Base-by-base conservation (phyloP, 352 stramenopile genomes). In the Phytophthora lateralis region DNA sequence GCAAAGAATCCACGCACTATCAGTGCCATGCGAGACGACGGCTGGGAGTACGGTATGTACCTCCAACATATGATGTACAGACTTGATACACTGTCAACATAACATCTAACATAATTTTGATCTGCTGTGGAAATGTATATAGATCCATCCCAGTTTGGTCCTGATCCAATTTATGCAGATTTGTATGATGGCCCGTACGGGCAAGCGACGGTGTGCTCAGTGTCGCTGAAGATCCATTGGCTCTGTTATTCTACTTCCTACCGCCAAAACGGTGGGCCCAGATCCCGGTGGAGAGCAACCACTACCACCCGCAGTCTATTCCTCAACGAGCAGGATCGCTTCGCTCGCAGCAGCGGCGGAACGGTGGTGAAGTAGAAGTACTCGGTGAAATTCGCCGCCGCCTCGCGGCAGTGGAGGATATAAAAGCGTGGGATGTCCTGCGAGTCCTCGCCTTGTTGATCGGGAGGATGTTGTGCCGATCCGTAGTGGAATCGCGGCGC, bases 81-180 rank as follows among this genome's bases (percentile, higher is more conserved):
- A n/a, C n/a, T n/a, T n/a, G n/a, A n/a, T n/a, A n/a, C n/a, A n/a
- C n/a, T n/a, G n/a, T n/a, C 26, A 54, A 49, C 54, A 47, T 49
- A 17, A 45, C 3, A 4, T 30, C 52, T 47, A 41, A 60, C 41
- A 45, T 43, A 53, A 34, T n/a, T 39, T 24, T n/a, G 21, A 9
- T 39, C 34, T 38, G 6, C 44, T 30, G 18, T 41, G 34, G 12
- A 6, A 30, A 12, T 18, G 2, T 37, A 14, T 21, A 20, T 42
- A 62, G 54, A 54, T 14, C 6, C 18, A 11, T 11, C 38, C 7
- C 46, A 52, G 20, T 47, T 57, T 20, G 46, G 38, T n/a, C 27
- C 39, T 5, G 37, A 52, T 6, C 48, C 48, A 4, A 39, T 6
- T 21, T 43, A 43, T n/a, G 37, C 2, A 26, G 15, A 43, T 15